Evolutionary conservation across 23 red algal species (phyloP).

Genomic region (Gracilaria gracilis): DNA sequence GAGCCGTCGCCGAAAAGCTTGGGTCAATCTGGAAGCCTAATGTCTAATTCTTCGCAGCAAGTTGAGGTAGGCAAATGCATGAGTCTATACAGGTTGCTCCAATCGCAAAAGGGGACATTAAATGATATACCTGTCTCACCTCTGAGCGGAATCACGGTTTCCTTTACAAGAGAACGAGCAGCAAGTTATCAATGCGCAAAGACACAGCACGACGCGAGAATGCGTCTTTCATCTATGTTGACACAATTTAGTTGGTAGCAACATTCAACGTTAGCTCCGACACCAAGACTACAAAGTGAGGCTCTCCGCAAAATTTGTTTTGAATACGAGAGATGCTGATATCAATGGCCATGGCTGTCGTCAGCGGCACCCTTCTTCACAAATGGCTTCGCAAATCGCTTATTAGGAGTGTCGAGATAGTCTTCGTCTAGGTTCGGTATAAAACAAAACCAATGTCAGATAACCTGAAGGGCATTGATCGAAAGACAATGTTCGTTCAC

Average conservation of each 20-base stretch:
- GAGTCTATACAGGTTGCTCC: no score
- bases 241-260: not conserved
- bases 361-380: slow-evolving; percentile 23
- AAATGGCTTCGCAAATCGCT: slow-evolving; percentile 54
- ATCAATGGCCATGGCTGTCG: slow-evolving; percentile 21
- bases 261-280: no score
- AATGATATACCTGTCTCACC: no score
- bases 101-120: no score
- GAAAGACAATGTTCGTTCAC: not conserved
- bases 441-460: not conserved
- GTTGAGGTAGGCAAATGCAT: no score
- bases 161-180: not conserved
- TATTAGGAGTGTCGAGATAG: slow-evolving; percentile 45
- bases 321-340: not conserved
- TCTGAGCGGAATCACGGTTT: not conserved
- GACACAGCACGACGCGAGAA: not conserved
- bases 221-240: not conserved
- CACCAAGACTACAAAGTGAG: no score
- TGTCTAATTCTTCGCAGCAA: no score
- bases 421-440: slow-evolving; percentile 39
- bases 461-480: not conserved
- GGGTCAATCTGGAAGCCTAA: no score
- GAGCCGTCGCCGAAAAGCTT: no score
- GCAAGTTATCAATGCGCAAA: not conserved
- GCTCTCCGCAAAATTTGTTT: not conserved